Evolutionary conservation across 139 green algal genomes (phyloP).

Genomic region (Chlamydomonas sp.): DNA sequence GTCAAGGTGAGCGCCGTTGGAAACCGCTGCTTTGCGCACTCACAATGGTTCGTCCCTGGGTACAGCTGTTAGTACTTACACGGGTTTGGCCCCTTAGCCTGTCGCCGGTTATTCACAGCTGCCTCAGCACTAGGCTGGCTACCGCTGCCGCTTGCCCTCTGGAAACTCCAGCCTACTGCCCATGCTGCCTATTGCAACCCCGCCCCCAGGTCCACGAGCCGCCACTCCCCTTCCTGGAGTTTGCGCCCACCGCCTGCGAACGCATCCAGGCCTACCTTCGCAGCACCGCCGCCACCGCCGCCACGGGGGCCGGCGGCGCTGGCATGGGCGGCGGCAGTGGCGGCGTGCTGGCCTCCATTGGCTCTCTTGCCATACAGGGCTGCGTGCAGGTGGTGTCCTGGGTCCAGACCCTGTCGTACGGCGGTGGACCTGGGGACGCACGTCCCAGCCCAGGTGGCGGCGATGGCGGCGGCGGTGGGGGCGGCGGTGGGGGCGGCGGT

Average conservation of each 20-base stretch:
- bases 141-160: too few relatives aligned
- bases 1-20: constrained; percentile 5
- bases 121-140: too few relatives aligned
- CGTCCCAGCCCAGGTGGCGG: background rate
- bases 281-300: background rate
- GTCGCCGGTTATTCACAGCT: background rate
- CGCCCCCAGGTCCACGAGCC: background rate
- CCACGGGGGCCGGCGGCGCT: background rate
- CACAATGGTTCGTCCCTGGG: too few relatives aligned
- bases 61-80: background rate
- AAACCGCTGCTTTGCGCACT: background rate
- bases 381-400: constrained; percentile 13
- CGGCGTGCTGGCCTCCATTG: background rate
- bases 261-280: constrained; percentile 5
- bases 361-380: background rate
- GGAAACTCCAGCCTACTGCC: too few relatives aligned
- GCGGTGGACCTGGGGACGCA: background rate
- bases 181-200: too few relatives aligned
- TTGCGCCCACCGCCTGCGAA: background rate
- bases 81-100: background rate
- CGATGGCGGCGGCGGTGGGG: background rate
- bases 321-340: background rate
- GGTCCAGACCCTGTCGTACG: background rate
- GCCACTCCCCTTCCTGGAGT: background rate
- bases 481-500: background rate